A percentile compares a stretch with the other conserved stretches of the same genome.
Conservation (phyloP, 1,284 basidiomycete species). For the Grifola frondosa region DNA sequence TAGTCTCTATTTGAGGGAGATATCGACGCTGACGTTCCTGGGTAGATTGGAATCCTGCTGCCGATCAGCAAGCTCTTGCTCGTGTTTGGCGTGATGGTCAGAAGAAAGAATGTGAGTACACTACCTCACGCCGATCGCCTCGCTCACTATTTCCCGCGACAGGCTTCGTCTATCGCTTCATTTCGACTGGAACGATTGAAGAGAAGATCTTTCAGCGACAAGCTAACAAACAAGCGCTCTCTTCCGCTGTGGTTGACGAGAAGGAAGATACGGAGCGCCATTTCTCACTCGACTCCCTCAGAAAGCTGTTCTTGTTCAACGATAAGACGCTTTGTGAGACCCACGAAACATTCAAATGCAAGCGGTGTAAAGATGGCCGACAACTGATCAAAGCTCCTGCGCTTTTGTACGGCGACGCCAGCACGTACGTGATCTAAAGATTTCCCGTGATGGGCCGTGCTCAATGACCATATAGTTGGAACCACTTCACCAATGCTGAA, state of each 20-base stretch:
- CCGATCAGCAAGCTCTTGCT: conserved; percentile 97
- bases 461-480: conserved; percentile 71
- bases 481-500: conserved; percentile 91
- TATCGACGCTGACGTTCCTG: neutral
- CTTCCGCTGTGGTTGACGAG: conserved; percentile 96
- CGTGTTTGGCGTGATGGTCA: conserved; percentile 99
- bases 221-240: conserved; percentile 95
- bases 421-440: conserved; percentile 82
- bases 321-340: conserved; percentile 90
- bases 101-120: conserved; percentile 92
- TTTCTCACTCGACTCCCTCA: conserved; percentile 88
- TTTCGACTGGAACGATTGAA: conserved; percentile 97
- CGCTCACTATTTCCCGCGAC: neutral
- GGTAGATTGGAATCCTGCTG: conserved; percentile 96
- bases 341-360: conserved; percentile 98
- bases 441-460: neutral
- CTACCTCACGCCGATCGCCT: neutral
- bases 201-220: conserved; percentile 98
- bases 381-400: conserved; percentile 85
- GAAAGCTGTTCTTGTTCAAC: conserved; percentile 92
- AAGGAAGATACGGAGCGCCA: conserved; percentile 95
- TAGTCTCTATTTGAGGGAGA: neutral
- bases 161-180: conserved; percentile 98
- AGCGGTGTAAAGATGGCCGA: conserved; percentile 87
- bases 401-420: conserved; percentile 93